Conservation (phyloP, 192 early-diverging fungal genomes). For the Rhizophagus clarus region DNA sequence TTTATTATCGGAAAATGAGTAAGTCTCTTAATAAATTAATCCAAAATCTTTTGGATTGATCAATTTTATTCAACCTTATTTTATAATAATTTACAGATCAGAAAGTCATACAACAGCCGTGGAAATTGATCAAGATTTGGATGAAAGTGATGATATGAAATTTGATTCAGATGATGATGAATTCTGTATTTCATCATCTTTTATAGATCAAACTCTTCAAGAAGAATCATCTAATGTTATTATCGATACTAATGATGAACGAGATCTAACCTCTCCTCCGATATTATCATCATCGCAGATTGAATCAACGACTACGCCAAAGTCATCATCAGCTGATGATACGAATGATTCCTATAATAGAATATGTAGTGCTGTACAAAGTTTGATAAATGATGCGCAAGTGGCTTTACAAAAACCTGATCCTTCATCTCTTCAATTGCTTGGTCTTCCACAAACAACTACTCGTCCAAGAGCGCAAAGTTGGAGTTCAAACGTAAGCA, state of each 20-base stretch:
- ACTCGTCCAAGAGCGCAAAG: neutral
- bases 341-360: neutral
- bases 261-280: too few relatives aligned
- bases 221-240: too few relatives aligned
- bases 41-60: neutral
- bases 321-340: neutral
- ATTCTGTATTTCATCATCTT: neutral
- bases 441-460: neutral
- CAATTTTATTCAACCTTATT: too few relatives aligned
- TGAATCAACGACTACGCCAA: neutral
- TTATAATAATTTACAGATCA: neutral
- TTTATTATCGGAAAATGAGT: constrained; percentile 8
- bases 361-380: constrained; percentile 16
- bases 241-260: neutral
- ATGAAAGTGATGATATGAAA: neutral
- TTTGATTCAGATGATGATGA: neutral
- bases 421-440: neutral
- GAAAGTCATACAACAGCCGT: constrained; percentile 13
- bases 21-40: neutral
- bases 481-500: constrained; percentile 8
- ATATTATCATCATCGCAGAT: neutral
- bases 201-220: neutral
- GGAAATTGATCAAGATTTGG: neutral
- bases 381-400: constrained; percentile 4
- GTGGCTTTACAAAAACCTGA: neutral